Evolutionary conservation across 768 basidiomycete species (phyloP).

Genomic region (Tulasnella sp.): DNA sequence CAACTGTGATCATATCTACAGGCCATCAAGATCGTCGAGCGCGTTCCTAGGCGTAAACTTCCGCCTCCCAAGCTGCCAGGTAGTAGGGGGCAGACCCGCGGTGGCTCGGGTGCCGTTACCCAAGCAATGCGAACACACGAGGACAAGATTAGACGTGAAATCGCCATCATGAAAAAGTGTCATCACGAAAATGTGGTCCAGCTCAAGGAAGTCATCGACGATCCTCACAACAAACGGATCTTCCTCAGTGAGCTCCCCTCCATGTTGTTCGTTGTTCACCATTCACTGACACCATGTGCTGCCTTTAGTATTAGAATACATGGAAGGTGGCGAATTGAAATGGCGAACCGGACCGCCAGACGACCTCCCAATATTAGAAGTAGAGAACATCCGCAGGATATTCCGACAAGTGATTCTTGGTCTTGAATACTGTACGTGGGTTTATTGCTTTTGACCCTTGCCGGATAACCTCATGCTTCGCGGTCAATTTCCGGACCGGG

Average conservation of each 20-base stretch:
- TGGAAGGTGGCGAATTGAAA: constrained; percentile 87
- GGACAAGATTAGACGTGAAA: constrained; percentile 79
- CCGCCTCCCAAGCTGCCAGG: constrained; percentile 19
- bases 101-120: constrained; percentile 39
- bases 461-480: constrained; percentile 1
- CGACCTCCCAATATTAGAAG: constrained; percentile 60
- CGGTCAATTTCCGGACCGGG: constrained; percentile 16
- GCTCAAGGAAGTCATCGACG: constrained; percentile 90
- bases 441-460: constrained; percentile 12
- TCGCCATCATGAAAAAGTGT: constrained; percentile 98
- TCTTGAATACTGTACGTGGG: constrained; percentile 77
- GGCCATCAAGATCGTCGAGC: constrained; percentile 71
- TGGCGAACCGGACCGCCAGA: constrained; percentile 52
- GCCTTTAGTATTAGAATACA: constrained; percentile 80
- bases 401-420: constrained; percentile 90
- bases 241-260: constrained; percentile 67
- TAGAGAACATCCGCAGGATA: constrained; percentile 74
- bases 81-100: constrained; percentile 23
- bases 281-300: neutral
- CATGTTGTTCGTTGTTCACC: constrained; percentile 19
- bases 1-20: constrained; percentile 24
- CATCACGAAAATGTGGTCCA: constrained; percentile 80
- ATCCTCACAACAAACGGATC: constrained; percentile 72
- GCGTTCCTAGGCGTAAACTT: constrained; percentile 58
- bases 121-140: constrained; percentile 62